Evolutionary conservation across 1,284 basidiomycete species (phyloP).

Genomic region (Coriolopsis trogii): DNA sequence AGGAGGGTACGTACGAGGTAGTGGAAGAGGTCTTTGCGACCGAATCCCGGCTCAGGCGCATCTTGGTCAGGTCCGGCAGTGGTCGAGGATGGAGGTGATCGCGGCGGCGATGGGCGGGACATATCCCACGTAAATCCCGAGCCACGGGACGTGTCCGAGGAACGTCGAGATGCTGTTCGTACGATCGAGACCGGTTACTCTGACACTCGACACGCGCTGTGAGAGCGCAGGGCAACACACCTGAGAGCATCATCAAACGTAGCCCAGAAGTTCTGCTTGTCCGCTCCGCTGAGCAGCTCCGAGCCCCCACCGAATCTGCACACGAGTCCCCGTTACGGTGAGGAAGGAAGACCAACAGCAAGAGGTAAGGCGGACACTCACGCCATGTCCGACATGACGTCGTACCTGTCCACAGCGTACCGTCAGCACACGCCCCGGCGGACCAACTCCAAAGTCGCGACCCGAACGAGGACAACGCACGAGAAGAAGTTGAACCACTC

Average conservation of each 20-base stretch:
- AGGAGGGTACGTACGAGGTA: conserved; percentile 14
- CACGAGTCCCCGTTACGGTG: no score
- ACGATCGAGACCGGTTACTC: background rate
- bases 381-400: no score
- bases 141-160: conserved; percentile 23
- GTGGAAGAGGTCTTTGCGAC: conserved; percentile 25
- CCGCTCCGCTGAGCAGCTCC: conserved; percentile 24
- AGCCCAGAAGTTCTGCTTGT: conserved; percentile 17
- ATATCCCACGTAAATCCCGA: conserved; percentile 11
- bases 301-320: conserved; percentile 30
- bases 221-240: conserved; percentile 8
- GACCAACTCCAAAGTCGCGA: no score
- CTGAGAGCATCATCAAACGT: conserved; percentile 13
- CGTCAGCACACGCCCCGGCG: no score
- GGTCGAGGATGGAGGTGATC: conserved; percentile 6
- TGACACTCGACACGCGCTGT: no score
- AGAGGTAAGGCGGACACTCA: no score
- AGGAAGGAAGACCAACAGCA: no score
- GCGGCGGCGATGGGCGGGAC: conserved; percentile 13
- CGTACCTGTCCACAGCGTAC: no score
- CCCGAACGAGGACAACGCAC: no score
- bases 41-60: conserved; percentile 13
- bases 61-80: conserved; percentile 7
- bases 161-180: conserved; percentile 6
- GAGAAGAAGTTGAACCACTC: no score